Conservation (phyloP, 208 protist species). For the Leishmania gerbilli region DNA sequence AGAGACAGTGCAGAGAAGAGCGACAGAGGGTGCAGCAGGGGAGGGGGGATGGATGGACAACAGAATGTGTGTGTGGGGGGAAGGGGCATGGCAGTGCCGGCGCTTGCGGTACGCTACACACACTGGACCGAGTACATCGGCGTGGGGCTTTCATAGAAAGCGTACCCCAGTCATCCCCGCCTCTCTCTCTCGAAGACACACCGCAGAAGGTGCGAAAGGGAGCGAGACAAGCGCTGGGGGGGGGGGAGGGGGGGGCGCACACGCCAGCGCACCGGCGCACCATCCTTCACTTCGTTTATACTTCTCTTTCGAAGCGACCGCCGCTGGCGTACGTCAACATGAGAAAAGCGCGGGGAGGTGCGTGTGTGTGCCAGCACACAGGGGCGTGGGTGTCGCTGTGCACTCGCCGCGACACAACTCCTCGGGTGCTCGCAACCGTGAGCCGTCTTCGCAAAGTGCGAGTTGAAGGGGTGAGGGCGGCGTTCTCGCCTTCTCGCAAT, state of each 20-base stretch:
- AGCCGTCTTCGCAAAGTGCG: not conserved
- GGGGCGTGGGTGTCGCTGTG: not conserved
- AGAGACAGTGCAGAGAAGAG: not conserved
- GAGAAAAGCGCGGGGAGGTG: not conserved
- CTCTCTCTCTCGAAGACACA: too few relatives aligned
- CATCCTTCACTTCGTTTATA: not conserved
- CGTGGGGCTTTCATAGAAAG: not conserved
- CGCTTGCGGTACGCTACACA: not conserved
- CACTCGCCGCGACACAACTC: not conserved
- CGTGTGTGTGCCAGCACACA: not conserved
- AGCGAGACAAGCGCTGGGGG: not conserved
- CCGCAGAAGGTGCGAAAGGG: not conserved
- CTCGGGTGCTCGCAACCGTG: not conserved
- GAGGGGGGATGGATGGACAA: not conserved
- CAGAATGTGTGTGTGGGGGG: too few relatives aligned
- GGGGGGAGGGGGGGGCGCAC: not conserved
- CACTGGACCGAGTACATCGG: not conserved
- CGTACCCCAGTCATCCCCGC: not conserved
- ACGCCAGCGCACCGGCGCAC: not conserved
- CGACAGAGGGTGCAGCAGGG: not conserved
- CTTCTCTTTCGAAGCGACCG: too few relatives aligned
- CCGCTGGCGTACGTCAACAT: not conserved
- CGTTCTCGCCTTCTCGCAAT: not conserved
- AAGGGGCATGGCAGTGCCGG: not conserved
- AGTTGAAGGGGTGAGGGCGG: not conserved